Evolutionary conservation across 2,329 filamentous ascomycete species (phyloP), one percentile per base, ranked within the genome.

Genomic region (Lasiodiplodia sp.): DNA sequence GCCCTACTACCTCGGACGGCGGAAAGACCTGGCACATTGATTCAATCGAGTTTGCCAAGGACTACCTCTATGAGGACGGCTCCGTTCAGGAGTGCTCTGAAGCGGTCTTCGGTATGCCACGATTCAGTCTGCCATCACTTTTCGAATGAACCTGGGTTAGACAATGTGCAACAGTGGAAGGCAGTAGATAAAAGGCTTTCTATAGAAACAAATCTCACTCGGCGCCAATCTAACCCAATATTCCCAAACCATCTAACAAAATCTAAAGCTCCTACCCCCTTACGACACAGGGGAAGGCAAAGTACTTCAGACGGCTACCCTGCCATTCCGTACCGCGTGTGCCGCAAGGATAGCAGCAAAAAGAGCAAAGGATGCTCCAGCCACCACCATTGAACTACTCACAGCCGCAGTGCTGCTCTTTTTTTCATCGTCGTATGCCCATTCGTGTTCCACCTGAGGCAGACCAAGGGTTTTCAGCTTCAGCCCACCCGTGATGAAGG

Each of bases 1-100:
- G 69, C 2, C 40, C 66, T 28, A 69, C 56, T 1, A 69, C 70
- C 23, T 49, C 37, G 1, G 70, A 72, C 44, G 62, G 60, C n/a
- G 71, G 71, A 25, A 69, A 69, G 69, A 70, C 69, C 4, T 72
- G 71, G 71, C 49, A 51, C 23, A 67, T 69, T 49, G 67, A 70
- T 21, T 63, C 52, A n/a, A 57, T 71, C 21, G 63, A 65, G 4
- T 68, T 72, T 60, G 51, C 47, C 16, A 68, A 70, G 64, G 67
- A 70, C 28, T 55, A 64, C 21, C 58, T 68, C 28, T 66, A 66
- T 12, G 21, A 34, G 23, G 34, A 55, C 16, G 37, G 23, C 38
- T 66, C 52, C 21, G 10, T 31, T 23, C 16, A 16, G 4, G 52
- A 56, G 31, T 66, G 64, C 64, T 57, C 28, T 56, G 21, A 21